phyloP scores from a whole-genome alignment of 1,139 yeast genomes.

The Sugiyamaella sp. region DNA sequence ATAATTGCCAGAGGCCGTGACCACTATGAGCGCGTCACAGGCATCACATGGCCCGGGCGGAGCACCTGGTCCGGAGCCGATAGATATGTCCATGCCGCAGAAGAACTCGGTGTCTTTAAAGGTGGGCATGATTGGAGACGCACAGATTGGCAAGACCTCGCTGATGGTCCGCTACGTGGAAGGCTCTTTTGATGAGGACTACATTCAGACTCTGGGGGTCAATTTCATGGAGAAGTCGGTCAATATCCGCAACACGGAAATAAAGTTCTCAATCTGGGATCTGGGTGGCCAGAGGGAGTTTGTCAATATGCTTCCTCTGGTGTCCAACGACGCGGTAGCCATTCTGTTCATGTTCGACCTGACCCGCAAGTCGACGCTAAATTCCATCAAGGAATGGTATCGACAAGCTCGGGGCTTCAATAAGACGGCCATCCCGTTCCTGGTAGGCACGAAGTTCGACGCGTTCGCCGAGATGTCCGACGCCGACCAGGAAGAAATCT shows the following conservation, averaged over 20 bases:
- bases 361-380: slow-evolving; percentile 82
- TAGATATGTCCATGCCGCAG: slow-evolving; percentile 36
- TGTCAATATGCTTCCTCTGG: slow-evolving; percentile 93
- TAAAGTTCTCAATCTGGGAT: slow-evolving; percentile 94
- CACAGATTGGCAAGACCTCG: slow-evolving; percentile 97
- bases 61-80: slow-evolving; percentile 27
- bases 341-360: slow-evolving; percentile 90
- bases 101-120: slow-evolving; percentile 67
- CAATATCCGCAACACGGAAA: slow-evolving; percentile 83
- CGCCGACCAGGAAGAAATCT: slow-evolving; percentile 83
- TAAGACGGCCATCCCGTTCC: slow-evolving; percentile 85
- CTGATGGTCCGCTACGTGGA: slow-evolving; percentile 97
- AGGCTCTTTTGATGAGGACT: slow-evolving; percentile 88
- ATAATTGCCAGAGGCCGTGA: too few species aligned
- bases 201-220: slow-evolving; percentile 92
- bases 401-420: slow-evolving; percentile 91
- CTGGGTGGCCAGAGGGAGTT: slow-evolving; percentile 96
- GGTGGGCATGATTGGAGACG: slow-evolving; percentile 94
- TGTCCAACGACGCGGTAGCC: slow-evolving; percentile 93
- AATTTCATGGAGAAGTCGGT: slow-evolving; percentile 93
- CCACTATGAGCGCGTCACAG: slow-evolving; percentile 11
- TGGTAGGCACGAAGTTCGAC: slow-evolving; percentile 95
- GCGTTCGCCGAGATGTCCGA: slow-evolving; percentile 69
- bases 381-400: slow-evolving; percentile 93
- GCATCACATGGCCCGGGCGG: slow-evolving; percentile 13